Percentiles rank a stretch among this genome's conserved stretches.
Conservation (phyloP, 73 alveolate species). For the Paramecium primaurelia region DNA sequence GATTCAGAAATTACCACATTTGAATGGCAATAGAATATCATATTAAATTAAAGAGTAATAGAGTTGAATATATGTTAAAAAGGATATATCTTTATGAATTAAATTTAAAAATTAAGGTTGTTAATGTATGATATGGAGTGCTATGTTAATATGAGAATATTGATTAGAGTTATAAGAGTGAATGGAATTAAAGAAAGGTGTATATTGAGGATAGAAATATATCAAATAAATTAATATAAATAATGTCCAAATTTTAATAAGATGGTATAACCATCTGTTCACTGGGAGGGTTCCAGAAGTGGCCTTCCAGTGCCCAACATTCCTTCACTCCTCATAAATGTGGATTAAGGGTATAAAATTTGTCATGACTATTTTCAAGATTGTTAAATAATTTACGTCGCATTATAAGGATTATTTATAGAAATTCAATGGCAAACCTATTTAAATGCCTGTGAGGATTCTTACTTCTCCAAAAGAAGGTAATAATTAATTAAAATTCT, state of each 20-base stretch:
- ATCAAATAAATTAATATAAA: background rate
- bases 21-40: background rate
- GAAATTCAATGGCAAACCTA: background rate
- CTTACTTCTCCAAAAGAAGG: conserved; percentile 19
- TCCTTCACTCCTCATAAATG: conserved; percentile 7
- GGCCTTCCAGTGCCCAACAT: conserved; percentile 15
- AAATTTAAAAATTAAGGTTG: background rate
- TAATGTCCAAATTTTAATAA: background rate
- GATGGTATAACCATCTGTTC: conserved; percentile 43
- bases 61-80: background rate
- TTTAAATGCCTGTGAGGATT: background rate
- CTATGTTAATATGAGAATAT: background rate
- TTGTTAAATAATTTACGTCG: background rate
- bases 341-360: background rate
- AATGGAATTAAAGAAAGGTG: background rate
- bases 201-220: background rate
- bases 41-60: background rate
- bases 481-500: background rate
- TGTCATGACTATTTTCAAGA: background rate
- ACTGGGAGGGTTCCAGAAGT: conserved; percentile 15
- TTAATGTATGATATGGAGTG: background rate
- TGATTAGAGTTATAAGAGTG: background rate
- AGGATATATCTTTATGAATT: background rate
- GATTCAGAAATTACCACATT: background rate
- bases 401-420: background rate